phyloP scores from a whole-genome alignment of 352 stramenopile species.

The Globisporangium camurandrum region DNA sequence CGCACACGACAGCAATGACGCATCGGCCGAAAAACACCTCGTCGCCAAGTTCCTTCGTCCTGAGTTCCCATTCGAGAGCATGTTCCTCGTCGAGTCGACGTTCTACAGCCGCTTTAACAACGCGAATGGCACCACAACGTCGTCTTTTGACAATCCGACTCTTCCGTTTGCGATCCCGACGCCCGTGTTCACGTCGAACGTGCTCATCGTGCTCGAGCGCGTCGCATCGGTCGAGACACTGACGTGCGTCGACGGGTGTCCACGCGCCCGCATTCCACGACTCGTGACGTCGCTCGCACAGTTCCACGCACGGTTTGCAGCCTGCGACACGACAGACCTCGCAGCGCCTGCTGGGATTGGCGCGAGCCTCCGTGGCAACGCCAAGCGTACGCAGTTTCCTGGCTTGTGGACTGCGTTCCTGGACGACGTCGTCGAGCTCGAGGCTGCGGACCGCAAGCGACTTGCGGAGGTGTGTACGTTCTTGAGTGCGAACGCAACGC shows the following conservation, averaged over 20 bases:
- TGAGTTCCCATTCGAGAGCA: constrained; percentile 74
- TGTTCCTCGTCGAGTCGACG: constrained; percentile 72
- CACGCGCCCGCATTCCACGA: constrained; percentile 25
- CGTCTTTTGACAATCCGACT: background rate
- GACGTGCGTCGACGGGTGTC: constrained; percentile 62
- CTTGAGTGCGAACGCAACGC: constrained; percentile 30
- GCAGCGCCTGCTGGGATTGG: constrained; percentile 55
- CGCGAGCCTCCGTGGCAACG: constrained; percentile 45
- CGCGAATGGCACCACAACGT: constrained; percentile 2
- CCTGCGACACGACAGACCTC: constrained; percentile 32
- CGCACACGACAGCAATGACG: background rate
- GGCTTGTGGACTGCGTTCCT: constrained; percentile 42
- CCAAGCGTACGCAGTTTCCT: constrained; percentile 63
- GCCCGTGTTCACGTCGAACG: constrained; percentile 54
- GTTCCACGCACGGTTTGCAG: constrained; percentile 58
- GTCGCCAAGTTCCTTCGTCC: constrained; percentile 73
- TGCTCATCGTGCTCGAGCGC: constrained; percentile 65
- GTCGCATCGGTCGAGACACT: constrained; percentile 39
- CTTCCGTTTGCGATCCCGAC: constrained; percentile 52
- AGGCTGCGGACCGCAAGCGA: constrained; percentile 15
- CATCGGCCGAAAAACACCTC: constrained; percentile 20
- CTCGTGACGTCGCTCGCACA: constrained; percentile 49
- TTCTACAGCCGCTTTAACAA: constrained; percentile 54
- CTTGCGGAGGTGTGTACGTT: constrained; percentile 35
- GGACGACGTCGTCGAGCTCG: constrained; percentile 39